Evolutionary conservation across 345 rosid genomes (phyloP).

Genomic region (Pseudoturritis turrita): DNA sequence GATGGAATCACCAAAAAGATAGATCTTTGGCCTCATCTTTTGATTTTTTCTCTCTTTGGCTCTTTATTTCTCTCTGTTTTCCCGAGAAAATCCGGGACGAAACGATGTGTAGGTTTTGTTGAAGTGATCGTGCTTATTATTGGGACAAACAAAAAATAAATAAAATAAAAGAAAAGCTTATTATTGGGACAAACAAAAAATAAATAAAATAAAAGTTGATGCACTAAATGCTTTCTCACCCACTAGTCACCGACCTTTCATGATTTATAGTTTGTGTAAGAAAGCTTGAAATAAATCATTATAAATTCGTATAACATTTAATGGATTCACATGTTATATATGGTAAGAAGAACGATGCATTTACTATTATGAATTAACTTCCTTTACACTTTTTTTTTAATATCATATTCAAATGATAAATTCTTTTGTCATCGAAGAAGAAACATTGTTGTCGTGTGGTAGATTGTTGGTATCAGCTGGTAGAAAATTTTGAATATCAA

Average conservation of each 20-base stretch:
- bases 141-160: neutral
- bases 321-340: neutral
- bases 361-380: no score
- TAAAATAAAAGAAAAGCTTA: neutral
- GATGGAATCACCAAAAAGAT: conserved; percentile 88
- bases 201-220: neutral
- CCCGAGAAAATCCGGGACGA: neutral
- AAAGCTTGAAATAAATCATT: neutral
- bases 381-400: no score
- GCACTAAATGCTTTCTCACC: conserved; percentile 30
- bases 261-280: neutral
- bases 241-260: conserved; percentile 17
- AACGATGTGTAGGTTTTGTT: neutral
- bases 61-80: neutral
- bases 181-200: neutral
- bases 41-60: neutral
- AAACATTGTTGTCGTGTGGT: no score
- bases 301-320: neutral
- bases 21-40: conserved; percentile 64
- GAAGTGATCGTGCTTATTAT: neutral
- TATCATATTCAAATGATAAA: no score
- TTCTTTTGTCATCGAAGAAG: no score
- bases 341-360: neutral
- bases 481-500: no score
- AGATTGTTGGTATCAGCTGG: no score